These are phyloP conservation scores for Viola pubescens DNA, from an alignment of 441 rosid species.

Conservation along the genomic window DNA sequence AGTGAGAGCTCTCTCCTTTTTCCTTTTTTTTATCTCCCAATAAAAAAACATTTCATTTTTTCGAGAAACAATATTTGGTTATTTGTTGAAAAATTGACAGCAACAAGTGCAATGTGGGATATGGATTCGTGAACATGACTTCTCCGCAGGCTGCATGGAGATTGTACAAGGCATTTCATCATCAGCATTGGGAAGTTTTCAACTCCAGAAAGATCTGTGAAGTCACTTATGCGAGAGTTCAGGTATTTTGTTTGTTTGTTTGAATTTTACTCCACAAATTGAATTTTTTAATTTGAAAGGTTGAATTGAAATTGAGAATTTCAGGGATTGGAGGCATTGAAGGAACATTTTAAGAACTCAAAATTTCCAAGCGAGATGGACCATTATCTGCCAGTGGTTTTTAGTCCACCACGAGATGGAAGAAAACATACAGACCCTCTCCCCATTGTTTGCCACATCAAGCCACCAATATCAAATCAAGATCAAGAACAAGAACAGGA, in stretches of 20 bases:
- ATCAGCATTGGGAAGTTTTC: constrained; percentile 89
- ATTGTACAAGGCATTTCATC: constrained; percentile 78
- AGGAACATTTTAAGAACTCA: constrained; percentile 86
- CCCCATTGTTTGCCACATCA: constrained; percentile 38
- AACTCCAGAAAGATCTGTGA: constrained; percentile 90
- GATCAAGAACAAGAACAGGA: neutral
- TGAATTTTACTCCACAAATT: neutral
- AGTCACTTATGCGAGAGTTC: constrained; percentile 88
- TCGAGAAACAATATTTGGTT: neutral
- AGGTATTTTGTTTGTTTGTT: constrained; percentile 31
- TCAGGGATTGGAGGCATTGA: constrained; percentile 77
- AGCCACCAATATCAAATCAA: constrained; percentile 2
- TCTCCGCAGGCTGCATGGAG: constrained; percentile 74
- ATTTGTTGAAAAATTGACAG: constrained; percentile 22
- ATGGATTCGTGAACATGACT: constrained; percentile 98
- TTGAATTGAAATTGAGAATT: too few species aligned
- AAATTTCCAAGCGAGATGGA: constrained; percentile 85
- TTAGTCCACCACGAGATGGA: constrained; percentile 85
- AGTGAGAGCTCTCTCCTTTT: constrained; percentile 29
- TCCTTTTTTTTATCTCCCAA: neutral
- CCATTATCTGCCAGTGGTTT: constrained; percentile 76
- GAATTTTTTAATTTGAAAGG: neutral
- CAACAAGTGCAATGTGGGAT: constrained; percentile 96
- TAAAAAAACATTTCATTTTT: too few species aligned
- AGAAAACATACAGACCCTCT: constrained; percentile 54